A percentile compares a stretch with the other conserved stretches of the same genome.
These are phyloP conservation scores for Blastobotrys ciferrii DNA, from an alignment of 1,139 yeast species.

Conservation along the genomic window DNA sequence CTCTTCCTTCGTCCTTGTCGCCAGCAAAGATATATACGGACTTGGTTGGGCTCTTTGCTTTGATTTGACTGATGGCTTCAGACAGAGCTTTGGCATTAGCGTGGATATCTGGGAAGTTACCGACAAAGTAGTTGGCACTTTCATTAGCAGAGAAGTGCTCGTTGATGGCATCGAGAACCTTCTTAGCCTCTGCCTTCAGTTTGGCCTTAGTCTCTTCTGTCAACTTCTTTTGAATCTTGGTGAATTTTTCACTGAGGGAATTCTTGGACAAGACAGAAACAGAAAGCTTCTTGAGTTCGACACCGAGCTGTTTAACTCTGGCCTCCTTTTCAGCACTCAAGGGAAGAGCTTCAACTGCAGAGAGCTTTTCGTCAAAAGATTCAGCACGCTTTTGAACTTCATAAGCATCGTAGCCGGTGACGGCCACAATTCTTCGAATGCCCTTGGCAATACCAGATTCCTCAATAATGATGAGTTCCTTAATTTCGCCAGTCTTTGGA, in stretches of 20 bases:
- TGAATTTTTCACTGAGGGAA: slow-evolving; percentile 68
- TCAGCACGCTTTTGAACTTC: slow-evolving; percentile 81
- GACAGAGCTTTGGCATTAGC: slow-evolving; percentile 93
- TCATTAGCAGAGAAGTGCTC: slow-evolving; percentile 56
- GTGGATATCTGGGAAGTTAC: slow-evolving; percentile 56
- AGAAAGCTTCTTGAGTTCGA: slow-evolving; percentile 73
- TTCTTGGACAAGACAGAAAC: slow-evolving; percentile 83
- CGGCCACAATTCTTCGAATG: slow-evolving; percentile 95
- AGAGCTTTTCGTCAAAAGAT: slow-evolving; percentile 63
- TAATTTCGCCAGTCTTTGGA: slow-evolving; percentile 86
- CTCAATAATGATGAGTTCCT: slow-evolving; percentile 83
- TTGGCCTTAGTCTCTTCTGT: slow-evolving; percentile 83
- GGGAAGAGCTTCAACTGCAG: slow-evolving; percentile 50
- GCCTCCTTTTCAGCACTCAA: slow-evolving; percentile 76
- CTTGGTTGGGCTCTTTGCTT: slow-evolving; percentile 72
- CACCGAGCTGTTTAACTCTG: slow-evolving; percentile 78
- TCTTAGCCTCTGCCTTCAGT: slow-evolving; percentile 85
- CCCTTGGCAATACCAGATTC: slow-evolving; percentile 99
- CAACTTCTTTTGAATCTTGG: slow-evolving; percentile 76
- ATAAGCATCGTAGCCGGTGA: slow-evolving; percentile 86
- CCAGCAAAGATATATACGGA: slow-evolving; percentile 84
- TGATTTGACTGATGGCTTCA: slow-evolving; percentile 84
- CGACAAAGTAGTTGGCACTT: slow-evolving; percentile 56
- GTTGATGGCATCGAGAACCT: slow-evolving; percentile 76
- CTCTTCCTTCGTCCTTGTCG: slow-evolving; percentile 57